Evolutionary conservation across 2,329 filamentous ascomycete species (phyloP), one percentile per base, ranked within the genome.

Genomic region (Botrytis hyacinthi): DNA sequence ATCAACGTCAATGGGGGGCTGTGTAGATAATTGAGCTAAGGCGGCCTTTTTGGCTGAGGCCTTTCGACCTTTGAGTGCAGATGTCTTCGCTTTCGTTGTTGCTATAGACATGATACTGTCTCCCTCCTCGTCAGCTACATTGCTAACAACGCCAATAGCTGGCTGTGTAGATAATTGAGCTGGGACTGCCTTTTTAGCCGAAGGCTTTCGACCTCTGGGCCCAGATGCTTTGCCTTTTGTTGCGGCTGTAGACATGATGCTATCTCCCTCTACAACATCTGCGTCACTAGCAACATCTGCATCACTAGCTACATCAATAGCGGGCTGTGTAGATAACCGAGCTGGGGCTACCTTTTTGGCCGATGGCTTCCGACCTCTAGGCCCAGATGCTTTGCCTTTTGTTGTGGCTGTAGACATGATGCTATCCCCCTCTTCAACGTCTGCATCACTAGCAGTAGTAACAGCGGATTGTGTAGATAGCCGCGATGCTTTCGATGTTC

Each of bases 401-500:
- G 83, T 91, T 4, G 89, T 90, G 73, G 83, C 84, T 72, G 84
- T 91, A 6, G 89, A 90, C 77, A 90, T 80, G 59, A 90, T 81
- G 74, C 87, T 91, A 72, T 91, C 89, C 68, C 90, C 79, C 32
- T 73, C 51, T 4, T 86, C 63, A 0, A 87, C 87, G 20, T 83
- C 82, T 10, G 82, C 79, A 61, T 90, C 88, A 0, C 87, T 88
- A 3, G 83, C 79, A 2, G 81, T 79, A 1, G 87, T 89, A 3
- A 85, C 83, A 12, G 85, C 82, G 2, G 89, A 91, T 76, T 90
- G 89, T 8, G 84, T 83, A 1, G 90, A 92, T 22, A 88, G 80
- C 48, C 93, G 88, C 5, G 92, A 93, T 14, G 87, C 86, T 80
- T 94, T 95, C 35, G 93, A 96, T 62, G 86, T 82, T 75, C 88